These are phyloP conservation scores for Fusarium piperis DNA, from an alignment of 2,329 filamentous ascomycete species.

Conservation along the genomic window DNA sequence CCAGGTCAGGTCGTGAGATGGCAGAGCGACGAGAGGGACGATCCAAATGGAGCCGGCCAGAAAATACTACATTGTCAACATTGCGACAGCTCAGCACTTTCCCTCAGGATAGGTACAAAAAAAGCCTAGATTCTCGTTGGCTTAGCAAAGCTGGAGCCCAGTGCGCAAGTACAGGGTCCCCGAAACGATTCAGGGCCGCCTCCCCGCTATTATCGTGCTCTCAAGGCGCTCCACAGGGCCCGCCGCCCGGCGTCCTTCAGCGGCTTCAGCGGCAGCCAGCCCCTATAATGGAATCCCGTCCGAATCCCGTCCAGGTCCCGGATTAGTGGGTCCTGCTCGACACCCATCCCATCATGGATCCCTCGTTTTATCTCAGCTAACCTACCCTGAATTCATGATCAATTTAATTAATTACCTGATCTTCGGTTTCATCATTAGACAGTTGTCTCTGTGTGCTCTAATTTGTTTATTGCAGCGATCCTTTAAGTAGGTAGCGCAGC, in stretches of 20 bases:
- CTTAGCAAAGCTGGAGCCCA: constrained; percentile 5
- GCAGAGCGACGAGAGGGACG: constrained; percentile 25
- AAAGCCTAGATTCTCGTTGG: constrained; percentile 20
- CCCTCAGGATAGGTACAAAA: neutral
- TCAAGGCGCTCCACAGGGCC: constrained; percentile 2
- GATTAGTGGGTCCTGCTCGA: neutral
- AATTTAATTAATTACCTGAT: neutral
- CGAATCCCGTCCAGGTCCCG: neutral
- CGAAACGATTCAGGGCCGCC: constrained; percentile 2
- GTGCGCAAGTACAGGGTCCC: neutral
- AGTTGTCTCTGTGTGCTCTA: neutral
- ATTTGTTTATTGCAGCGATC: neutral
- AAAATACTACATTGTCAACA: constrained; percentile 36
- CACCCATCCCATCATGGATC: neutral
- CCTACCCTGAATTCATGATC: neutral
- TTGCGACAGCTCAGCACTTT: constrained; percentile 37
- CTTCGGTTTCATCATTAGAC: neutral
- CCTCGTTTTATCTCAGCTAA: neutral
- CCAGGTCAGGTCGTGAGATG: constrained; percentile 16
- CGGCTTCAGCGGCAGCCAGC: constrained; percentile 9
- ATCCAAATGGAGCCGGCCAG: constrained; percentile 2
- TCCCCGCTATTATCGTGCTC: constrained; percentile 3
- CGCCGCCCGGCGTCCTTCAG: neutral
- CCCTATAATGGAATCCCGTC: constrained; percentile 14
- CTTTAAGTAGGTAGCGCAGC: neutral